Percentiles rank a stretch among this genome's conserved stretches.
Conservation (phyloP, 2,329 filamentous ascomycete species). For the Macrophomina pseudophaseolina region DNA sequence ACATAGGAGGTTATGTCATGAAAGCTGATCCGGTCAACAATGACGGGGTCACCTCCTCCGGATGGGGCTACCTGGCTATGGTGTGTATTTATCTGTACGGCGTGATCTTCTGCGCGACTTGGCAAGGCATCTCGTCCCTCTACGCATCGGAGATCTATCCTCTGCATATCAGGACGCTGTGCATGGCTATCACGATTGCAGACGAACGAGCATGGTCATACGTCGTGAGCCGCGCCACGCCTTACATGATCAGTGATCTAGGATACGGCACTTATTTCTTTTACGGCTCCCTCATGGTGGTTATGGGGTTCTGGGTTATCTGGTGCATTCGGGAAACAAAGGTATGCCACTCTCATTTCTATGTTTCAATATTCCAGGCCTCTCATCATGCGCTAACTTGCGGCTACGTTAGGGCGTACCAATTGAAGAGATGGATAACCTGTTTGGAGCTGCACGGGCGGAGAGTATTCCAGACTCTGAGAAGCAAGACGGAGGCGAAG, state of each 20-base stretch:
- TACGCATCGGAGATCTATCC: slow-evolving; percentile 58
- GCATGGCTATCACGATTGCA: slow-evolving; percentile 46
- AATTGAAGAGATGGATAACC: slow-evolving; percentile 2
- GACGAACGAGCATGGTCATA: slow-evolving; percentile 35
- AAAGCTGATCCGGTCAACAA: slow-evolving; percentile 56
- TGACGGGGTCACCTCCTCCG: slow-evolving; percentile 50
- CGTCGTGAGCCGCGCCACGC: slow-evolving; percentile 47
- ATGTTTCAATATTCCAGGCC: too few relatives aligned
- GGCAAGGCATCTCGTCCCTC: slow-evolving; percentile 50
- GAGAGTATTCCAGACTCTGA: background rate
- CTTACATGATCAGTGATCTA: slow-evolving; percentile 45
- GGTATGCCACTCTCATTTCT: slow-evolving; percentile 9
- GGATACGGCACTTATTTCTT: slow-evolving; percentile 48
- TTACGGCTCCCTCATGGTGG: slow-evolving; percentile 39
- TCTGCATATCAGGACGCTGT: slow-evolving; percentile 47
- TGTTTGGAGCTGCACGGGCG: background rate
- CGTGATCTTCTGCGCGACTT: slow-evolving; percentile 56
- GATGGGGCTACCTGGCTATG: slow-evolving; percentile 59
- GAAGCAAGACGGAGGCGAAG: background rate
- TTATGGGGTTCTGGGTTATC: slow-evolving; percentile 41
- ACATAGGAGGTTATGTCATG: slow-evolving; percentile 61
- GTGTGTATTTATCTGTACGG: slow-evolving; percentile 62
- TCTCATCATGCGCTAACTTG: background rate
- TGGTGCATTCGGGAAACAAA: slow-evolving; percentile 43
- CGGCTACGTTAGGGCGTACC: background rate